Conservation (phyloP, 176 grass and related monocot species). For the Dendrocalamus sinicus region DNA sequence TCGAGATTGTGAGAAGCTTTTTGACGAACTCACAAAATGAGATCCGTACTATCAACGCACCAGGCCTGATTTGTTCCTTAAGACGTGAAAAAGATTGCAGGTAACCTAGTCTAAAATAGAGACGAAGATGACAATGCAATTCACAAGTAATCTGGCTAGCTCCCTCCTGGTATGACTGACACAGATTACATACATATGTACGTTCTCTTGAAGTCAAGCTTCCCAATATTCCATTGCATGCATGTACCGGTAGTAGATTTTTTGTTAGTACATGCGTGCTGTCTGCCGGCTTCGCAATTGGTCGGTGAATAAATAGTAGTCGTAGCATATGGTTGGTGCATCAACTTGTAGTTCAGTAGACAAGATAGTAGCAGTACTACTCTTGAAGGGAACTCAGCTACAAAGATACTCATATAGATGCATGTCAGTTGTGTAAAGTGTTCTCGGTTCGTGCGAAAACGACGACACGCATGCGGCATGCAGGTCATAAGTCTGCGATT, state of each 20-base stretch:
- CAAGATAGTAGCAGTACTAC: neutral
- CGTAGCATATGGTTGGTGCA: slow-evolving; percentile 1
- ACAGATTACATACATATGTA: neutral
- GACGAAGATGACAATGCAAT: neutral
- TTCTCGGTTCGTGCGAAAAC: neutral
- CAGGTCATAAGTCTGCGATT: neutral
- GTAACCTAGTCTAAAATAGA: neutral
- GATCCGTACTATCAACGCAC: neutral
- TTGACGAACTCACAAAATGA: neutral
- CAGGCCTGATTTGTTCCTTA: neutral
- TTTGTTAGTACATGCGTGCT: neutral
- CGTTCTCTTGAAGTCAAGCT: slow-evolving; percentile 40
- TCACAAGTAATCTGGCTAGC: neutral
- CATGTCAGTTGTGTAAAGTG: neutral
- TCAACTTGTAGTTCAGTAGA: neutral
- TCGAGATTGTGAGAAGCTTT: neutral
- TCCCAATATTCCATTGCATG: neutral
- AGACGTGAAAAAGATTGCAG: neutral
- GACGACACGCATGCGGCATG: neutral
- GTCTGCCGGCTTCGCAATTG: neutral
- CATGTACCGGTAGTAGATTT: neutral
- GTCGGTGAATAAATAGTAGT: slow-evolving; percentile 45
- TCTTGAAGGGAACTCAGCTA: slow-evolving; percentile 39
- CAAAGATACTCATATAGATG: neutral
- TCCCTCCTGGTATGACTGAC: neutral